Conservation (phyloP, 495 filamentous ascomycete species). For the Penicillium pulvis region DNA sequence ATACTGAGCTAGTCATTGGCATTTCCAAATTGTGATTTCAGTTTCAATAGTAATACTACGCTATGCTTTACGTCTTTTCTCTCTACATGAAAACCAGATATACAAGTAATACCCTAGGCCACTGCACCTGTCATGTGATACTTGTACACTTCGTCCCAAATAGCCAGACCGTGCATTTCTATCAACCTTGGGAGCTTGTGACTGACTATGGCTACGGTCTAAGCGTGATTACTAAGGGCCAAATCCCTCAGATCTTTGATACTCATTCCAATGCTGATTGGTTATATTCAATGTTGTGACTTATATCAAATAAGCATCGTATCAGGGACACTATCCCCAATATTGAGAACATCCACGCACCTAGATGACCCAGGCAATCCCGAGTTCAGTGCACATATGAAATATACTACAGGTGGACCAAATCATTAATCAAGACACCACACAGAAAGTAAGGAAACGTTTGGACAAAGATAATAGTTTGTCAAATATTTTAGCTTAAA, state of each 20-base stretch:
- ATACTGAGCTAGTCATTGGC: neutral
- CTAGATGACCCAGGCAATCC: neutral
- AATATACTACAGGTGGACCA: neutral
- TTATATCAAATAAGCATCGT: neutral
- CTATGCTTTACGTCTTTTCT: neutral
- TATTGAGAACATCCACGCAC: neutral
- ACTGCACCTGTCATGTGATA: too few relatives aligned
- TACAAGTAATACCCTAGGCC: too few relatives aligned
- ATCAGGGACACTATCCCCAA: neutral
- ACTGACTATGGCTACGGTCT: neutral
- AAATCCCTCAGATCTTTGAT: too few relatives aligned
- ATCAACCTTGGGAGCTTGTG: neutral
- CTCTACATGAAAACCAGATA: too few relatives aligned
- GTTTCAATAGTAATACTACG: neutral
- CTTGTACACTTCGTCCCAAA: neutral
- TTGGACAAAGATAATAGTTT: constrained; percentile 32
- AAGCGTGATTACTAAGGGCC: too few relatives aligned
- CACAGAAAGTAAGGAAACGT: neutral
- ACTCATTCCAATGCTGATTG: too few relatives aligned
- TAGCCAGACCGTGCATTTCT: neutral
- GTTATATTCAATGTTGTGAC: too few relatives aligned
- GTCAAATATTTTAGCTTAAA: constrained; percentile 16
- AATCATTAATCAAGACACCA: neutral
- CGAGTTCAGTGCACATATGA: neutral
- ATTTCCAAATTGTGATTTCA: neutral